Evolutionary conservation across 306 rosid genomes (phyloP), one percentile per base, ranked within the genome.

Genomic region (Vachellia pachyceras): DNA sequence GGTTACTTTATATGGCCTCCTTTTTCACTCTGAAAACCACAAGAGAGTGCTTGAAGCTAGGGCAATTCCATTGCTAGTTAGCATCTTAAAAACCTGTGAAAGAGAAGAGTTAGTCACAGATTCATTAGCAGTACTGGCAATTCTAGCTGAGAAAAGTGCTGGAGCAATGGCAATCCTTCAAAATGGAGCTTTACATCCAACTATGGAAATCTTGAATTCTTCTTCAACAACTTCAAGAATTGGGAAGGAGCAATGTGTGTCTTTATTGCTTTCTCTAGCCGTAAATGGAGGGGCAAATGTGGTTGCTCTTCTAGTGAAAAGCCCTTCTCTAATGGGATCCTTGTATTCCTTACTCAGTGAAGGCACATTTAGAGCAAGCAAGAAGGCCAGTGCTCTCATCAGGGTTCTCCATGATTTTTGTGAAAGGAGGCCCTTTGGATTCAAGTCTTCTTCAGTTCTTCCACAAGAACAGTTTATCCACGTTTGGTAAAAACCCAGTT

Each of bases 1-100:
- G 90, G 94, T 92, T 78, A 91, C 96, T 14, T 76, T 93, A 2
- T 91, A 82, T 12, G 91, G 90, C 37, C 89, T 95, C 40, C 90
- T 93, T 0, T 18, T 82, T 41, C 80, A 85, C 78, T 87, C 81
- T 8, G 91, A 69, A 45, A 95, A 91, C 49, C 96, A 90, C 13
- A 72, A 44, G 29, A 86, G 76, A 78, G 88, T 88, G 40, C 22
- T 95, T 12, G 83, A 84, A 68, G 80, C 85, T 17, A 97, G 88
- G 68, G 80, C 60, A 71, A 77, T 91, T 54, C 91, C 92, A 46
- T 65, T 86, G 77, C 78, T 95, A 60, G 86, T 87, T 69, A 71
- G 80, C 58, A 60, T 87, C 47, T 33, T 90, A 41, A 82, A 58
- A 65, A 47, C 82, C 37, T 44, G 63, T 18, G 89, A 90, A 17